Evolutionary conservation across 805 yeast species (phyloP), one percentile per base, ranked within the genome.

Genomic region (Starmerella stigmatis): DNA sequence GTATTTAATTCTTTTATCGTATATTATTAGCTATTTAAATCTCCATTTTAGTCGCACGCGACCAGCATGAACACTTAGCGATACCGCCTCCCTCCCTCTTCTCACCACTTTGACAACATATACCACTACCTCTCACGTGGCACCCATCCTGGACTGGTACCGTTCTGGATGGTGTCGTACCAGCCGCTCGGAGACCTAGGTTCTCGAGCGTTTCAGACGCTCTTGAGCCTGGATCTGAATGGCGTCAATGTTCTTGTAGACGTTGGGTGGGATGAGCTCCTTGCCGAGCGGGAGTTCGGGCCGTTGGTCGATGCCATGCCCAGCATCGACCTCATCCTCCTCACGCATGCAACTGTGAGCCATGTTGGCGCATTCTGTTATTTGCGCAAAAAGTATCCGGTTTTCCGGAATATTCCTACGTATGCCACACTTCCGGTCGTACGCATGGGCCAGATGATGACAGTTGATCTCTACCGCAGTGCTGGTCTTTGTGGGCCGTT

Each of bases 341-440:
- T 92, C n/a, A 86, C 96, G 1, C 97, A 92, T 53, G 79, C 96
- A 1, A 79, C 94, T 0, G 69, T 79, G 1, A 78, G 79, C 39
- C 86, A 78, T 57, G 55, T 85, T 2, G 92, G 96, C 20, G 94
- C 94, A 0, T 86, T 74, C 59, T 77, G 81, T 0, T 65, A 78
- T 32, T 60, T 92, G 21, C 75, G 84, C 52, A 63, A 70, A 46
- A 71, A 71, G 48, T 78, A 75, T 51, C 71, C 75, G 22, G 70
- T 65, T 42, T 63, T 85, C 20, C 67, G 79, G 2, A 68, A 75
- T 28, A 74, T 88, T 20, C 86, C 86, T 2, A 81, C 81, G 0
- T 92, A 82, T 60, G 76, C 96, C 0, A 89, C 98, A 0, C 64
- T 86, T n/a, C 97, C 99, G 0, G 82, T 88, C 1, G 71, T 80